A percentile compares a stretch with the other conserved stretches of the same genome.
Evolutionary conservation across 768 basidiomycete genomes (phyloP).

Genomic region (Suillus paluster): DNA sequence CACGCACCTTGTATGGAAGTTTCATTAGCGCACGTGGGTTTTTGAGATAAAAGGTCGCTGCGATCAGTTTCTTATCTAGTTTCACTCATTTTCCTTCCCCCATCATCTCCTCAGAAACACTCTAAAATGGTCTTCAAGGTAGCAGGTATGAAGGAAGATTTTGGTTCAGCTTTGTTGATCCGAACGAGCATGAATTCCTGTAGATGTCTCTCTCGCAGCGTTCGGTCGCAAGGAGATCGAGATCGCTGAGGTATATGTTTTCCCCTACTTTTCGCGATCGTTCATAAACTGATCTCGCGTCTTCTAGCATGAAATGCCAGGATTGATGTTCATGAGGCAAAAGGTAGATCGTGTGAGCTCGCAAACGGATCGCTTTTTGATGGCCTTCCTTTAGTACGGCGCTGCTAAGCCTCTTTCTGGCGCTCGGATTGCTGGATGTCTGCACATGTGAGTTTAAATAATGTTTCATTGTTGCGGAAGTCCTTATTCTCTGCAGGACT

Average conservation of each 20-base stretch:
- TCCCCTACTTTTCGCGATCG: constrained; percentile 18
- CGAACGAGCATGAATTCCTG: constrained; percentile 7
- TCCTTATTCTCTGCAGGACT: constrained; percentile 62
- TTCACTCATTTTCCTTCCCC: constrained; percentile 28
- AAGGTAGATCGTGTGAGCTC: constrained; percentile 57
- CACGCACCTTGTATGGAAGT: constrained; percentile 22
- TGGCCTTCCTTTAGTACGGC: constrained; percentile 59
- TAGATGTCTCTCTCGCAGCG: constrained; percentile 95
- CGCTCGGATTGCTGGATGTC: constrained; percentile 95
- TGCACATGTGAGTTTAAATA: constrained; percentile 79
- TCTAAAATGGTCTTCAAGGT: constrained; percentile 84
- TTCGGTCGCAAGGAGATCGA: constrained; percentile 99
- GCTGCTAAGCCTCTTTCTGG: constrained; percentile 86
- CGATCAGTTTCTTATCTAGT: constrained; percentile 20
- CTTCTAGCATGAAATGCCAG: constrained; percentile 87
- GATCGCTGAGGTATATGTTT: constrained; percentile 85
- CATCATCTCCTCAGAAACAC: constrained; percentile 17
- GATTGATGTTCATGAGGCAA: constrained; percentile 89
- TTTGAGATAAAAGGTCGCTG: constrained; percentile 35
- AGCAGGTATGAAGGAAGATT: constrained; percentile 62
- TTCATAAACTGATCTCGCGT: constrained; percentile 13
- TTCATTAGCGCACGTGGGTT: constrained; percentile 29
- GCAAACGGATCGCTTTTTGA: constrained; percentile 3
- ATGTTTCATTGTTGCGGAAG: neutral
- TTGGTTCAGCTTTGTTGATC: constrained; percentile 1